A percentile compares a stretch with the other conserved stretches of the same genome.
phyloP scores from a whole-genome alignment of 1,284 basidiomycete species.

The Stygiomarasmius scandens region DNA sequence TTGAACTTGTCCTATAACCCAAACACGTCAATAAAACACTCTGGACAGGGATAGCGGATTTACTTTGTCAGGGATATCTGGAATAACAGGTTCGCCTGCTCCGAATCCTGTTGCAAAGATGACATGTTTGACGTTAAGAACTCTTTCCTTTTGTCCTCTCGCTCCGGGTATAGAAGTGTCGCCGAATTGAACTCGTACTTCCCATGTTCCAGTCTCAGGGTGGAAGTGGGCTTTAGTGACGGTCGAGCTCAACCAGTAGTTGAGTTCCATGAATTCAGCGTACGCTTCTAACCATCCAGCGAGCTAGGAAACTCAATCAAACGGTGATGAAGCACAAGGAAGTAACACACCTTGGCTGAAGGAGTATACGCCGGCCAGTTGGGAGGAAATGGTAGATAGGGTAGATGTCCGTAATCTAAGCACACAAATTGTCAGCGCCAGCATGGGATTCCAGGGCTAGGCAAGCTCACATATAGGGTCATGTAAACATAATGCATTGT shows the following conservation, averaged over 20 bases:
- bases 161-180: constrained; percentile 37
- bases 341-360: constrained; percentile 5
- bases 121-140: constrained; percentile 58
- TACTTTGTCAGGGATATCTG: constrained; percentile 39
- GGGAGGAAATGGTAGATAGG: constrained; percentile 45
- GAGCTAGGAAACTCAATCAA: constrained; percentile 39
- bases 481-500: constrained; percentile 56
- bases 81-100: constrained; percentile 48
- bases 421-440: constrained; percentile 4
- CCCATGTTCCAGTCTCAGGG: constrained; percentile 51
- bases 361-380: constrained; percentile 11
- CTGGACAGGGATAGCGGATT: too few species aligned
- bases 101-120: constrained; percentile 63
- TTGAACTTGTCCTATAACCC: constrained; percentile 49
- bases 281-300: constrained; percentile 73
- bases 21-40: not conserved
- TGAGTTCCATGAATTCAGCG: constrained; percentile 63
- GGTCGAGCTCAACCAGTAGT: constrained; percentile 63
- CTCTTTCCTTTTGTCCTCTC: constrained; percentile 20
- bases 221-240: constrained; percentile 49
- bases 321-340: not conserved
- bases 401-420: constrained; percentile 57
- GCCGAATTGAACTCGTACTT: constrained; percentile 47
- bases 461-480: constrained; percentile 52
- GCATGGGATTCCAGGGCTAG: not conserved